A percentile compares a stretch with the other conserved stretches of the same genome.
Evolutionary conservation across 257 asterid genomes (phyloP).

Genomic region (Fraxinus anomala): DNA sequence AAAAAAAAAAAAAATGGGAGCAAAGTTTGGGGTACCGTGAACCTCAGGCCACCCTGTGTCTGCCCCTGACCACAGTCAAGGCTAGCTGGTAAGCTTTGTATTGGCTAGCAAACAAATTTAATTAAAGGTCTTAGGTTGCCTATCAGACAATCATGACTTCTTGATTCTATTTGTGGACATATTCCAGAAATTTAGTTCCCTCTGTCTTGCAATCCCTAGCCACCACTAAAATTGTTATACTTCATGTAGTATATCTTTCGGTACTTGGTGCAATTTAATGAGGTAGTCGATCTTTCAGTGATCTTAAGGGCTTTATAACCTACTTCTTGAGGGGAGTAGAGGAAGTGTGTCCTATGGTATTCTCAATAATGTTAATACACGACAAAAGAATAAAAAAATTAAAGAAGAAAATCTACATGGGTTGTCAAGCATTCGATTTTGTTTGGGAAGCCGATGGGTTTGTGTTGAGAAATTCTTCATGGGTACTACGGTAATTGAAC

Average conservation of each 20-base stretch:
- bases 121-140: background rate
- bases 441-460: background rate
- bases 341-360: background rate
- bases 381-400: too few species aligned
- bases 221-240: background rate
- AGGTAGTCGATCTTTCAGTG: background rate
- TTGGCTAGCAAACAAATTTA: background rate
- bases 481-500: slow-evolving; percentile 12
- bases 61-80: slow-evolving; percentile 92
- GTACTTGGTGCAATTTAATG: background rate
- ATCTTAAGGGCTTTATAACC: background rate
- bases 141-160: background rate
- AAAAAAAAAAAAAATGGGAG: too few species aligned
- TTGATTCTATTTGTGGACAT: background rate
- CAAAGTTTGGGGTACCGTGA: too few species aligned
- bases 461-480: background rate
- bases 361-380: background rate
- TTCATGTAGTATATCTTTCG: background rate
- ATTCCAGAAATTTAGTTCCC: background rate
- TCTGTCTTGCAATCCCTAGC: background rate
- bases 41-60: too few species aligned
- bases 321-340: background rate
- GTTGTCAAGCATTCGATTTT: too few species aligned
- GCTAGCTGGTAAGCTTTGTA: slow-evolving; percentile 67
- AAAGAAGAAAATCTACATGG: background rate